Conservation (phyloP, 2,329 filamentous ascomycete species). For the Xylaria sp. region DNA sequence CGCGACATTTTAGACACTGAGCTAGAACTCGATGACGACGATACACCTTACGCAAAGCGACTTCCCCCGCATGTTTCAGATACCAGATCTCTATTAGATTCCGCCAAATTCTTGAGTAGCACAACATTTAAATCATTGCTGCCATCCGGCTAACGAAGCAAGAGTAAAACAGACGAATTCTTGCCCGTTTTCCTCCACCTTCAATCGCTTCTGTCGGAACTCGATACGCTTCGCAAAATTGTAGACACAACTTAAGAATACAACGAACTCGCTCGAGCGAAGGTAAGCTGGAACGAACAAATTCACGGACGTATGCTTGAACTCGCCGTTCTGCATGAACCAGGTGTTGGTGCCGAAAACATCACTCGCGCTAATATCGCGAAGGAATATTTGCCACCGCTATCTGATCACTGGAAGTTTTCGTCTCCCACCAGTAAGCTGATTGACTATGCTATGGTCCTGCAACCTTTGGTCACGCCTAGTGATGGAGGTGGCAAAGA, state of each 20-base stretch:
- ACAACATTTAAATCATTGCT: constrained; percentile 7
- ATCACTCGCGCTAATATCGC: constrained; percentile 30
- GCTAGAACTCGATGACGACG: constrained; percentile 14
- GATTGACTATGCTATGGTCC: constrained; percentile 28
- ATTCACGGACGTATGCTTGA: constrained; percentile 25
- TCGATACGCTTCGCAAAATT: background rate
- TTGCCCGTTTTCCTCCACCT: constrained; percentile 6
- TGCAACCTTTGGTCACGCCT: background rate
- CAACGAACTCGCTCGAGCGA: background rate
- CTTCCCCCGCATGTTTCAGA: background rate
- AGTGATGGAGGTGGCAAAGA: background rate
- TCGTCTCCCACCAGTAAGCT: background rate
- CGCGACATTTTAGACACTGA: constrained; percentile 14
- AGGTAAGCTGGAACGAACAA: constrained; percentile 23
- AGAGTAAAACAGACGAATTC: constrained; percentile 7
- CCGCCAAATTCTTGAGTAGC: constrained; percentile 2
- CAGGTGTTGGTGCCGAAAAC: constrained; percentile 20
- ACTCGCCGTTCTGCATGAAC: background rate
- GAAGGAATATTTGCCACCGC: background rate
- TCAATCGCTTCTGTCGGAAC: constrained; percentile 9
- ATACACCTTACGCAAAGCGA: constrained; percentile 8
- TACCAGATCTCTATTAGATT: background rate
- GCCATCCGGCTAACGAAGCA: background rate
- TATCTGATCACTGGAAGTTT: background rate
- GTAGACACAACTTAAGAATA: constrained; percentile 9